Conservation (phyloP, 2,329 filamentous ascomycete genomes). For the Calonectria naviculata region DNA sequence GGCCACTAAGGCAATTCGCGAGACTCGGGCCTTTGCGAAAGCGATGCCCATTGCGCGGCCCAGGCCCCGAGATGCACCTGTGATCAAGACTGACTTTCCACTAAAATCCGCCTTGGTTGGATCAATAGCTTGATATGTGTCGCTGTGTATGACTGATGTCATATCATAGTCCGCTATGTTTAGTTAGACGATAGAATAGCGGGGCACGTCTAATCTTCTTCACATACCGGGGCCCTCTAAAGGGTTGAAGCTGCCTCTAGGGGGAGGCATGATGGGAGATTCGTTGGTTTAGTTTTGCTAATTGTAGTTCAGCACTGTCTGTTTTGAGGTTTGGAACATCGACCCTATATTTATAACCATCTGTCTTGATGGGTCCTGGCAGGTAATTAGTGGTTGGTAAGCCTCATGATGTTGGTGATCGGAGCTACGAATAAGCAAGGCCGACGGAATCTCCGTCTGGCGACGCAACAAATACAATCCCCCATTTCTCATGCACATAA, state of each 20-base stretch:
- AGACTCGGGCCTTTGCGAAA: conserved; percentile 65
- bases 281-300: neutral
- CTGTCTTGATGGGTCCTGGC: too few species aligned
- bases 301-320: neutral
- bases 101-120: conserved; percentile 50
- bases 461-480: too few species aligned
- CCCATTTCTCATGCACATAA: too few species aligned
- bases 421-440: too few species aligned
- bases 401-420: too few species aligned
- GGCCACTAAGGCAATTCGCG: conserved; percentile 62
- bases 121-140: conserved; percentile 61
- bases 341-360: too few species aligned
- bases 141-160: neutral
- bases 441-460: too few species aligned
- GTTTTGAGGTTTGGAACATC: neutral
- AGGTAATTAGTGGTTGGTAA: too few species aligned
- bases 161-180: neutral
- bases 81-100: conserved; percentile 59
- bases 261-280: neutral
- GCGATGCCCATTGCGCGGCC: conserved; percentile 63
- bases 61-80: conserved; percentile 65
- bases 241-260: neutral
- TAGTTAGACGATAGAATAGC: neutral
- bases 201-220: neutral
- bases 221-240: neutral